Base-by-base conservation (phyloP, 1,284 basidiomycete species). In the Boletus holoroseus region DNA sequence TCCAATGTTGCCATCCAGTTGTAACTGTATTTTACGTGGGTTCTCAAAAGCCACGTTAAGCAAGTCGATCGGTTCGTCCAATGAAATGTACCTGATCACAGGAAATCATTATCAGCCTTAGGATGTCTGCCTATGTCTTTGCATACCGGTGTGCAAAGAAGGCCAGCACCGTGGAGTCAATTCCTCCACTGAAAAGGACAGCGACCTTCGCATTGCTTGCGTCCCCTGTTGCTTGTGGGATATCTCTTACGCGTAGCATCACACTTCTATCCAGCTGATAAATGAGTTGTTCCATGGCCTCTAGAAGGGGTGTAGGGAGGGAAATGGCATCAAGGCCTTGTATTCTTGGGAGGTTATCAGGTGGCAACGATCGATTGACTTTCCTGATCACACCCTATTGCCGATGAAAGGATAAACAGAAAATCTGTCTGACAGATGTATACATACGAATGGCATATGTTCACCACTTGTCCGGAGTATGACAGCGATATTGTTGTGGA, bases 21-120 rank as follows among this genome's bases (percentile, higher is more conserved):
- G 71, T 6, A 74, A 62, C 42, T 71, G 72, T 22, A 81, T 72
- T 63, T 86, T 85, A 3, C 90, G 79, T 9, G 92, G 91, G 62
- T 96, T 96, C 64, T 96, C 91, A 59, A 99, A 99, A 0, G 91
- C 92, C 3, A 99, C 94, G 61, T 98, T 99, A 20, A 99, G 73
- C 0, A 99, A 73, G 62, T 99, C 95, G 49, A 99, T 94, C 0
- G 92, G 85, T 64, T 93, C 89, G 34, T 77, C 74, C 6, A 69
- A 49, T 2, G 89, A 83, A 24, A 92, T 62, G 61, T 88, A 81
- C 47, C 89, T 91, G 55, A 31, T 16, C 50, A 44, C 37, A 55
- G 9, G 46, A 42, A 31, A 37, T 30, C 61, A 68, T 56, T 62
- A 58, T 28, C 5, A 53, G 16, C 3, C 13, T 34, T 3, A 12